These are phyloP conservation scores for Ceratobasidium sp. DNA, from an alignment of 1,284 basidiomycete species.

Conservation along the genomic window DNA sequence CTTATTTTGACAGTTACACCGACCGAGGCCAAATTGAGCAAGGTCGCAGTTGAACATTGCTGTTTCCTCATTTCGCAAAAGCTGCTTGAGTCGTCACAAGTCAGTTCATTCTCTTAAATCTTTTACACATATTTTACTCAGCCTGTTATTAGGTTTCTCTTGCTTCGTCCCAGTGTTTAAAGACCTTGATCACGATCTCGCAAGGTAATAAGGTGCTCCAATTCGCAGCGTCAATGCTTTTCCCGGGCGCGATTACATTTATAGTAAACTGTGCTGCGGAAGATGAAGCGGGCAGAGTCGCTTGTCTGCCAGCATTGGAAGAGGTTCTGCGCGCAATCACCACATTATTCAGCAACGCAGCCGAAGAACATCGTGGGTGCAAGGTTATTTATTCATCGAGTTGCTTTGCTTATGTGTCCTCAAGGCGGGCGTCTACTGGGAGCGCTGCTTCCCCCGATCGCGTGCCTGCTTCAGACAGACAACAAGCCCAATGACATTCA, in stretches of 20 bases:
- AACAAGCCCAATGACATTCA: constrained; percentile 64
- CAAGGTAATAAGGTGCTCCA: constrained; percentile 74
- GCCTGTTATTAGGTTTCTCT: constrained; percentile 66
- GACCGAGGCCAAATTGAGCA: constrained; percentile 71
- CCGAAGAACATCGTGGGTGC: constrained; percentile 72
- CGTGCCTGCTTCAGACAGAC: constrained; percentile 72
- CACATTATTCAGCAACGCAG: constrained; percentile 67
- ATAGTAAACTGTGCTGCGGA: constrained; percentile 68
- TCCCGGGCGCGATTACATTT: constrained; percentile 84
- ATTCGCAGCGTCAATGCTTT: constrained; percentile 74
- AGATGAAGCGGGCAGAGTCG: constrained; percentile 62
- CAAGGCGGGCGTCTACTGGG: constrained; percentile 76
- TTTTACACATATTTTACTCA: constrained; percentile 26
- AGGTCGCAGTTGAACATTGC: constrained; percentile 82
- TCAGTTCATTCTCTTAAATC: constrained; percentile 52
- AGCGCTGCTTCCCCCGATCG: constrained; percentile 82
- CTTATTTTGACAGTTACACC: constrained; percentile 87
- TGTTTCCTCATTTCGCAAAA: constrained; percentile 87
- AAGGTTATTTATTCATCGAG: constrained; percentile 26
- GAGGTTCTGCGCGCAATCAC: constrained; percentile 87
- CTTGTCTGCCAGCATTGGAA: constrained; percentile 69
- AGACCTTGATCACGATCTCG: constrained; percentile 78
- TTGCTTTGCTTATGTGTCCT: constrained; percentile 34
- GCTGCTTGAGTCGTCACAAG: constrained; percentile 73
- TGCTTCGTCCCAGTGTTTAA: constrained; percentile 90